phyloP scores from a whole-genome alignment of 2,329 filamentous ascomycete species.

The Ilyonectria robusta region DNA sequence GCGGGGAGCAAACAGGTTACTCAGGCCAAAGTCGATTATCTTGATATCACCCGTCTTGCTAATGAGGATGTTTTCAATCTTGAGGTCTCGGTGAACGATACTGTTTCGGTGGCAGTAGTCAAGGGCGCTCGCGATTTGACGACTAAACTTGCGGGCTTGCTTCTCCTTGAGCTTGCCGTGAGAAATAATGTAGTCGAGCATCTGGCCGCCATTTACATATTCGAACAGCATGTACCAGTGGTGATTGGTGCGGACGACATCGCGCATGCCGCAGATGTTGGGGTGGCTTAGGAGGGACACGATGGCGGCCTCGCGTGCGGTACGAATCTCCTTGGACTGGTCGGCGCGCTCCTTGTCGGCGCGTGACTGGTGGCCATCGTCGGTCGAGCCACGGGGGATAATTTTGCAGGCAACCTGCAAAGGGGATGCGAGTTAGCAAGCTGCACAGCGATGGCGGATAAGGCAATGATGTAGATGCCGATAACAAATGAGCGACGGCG shows the following conservation, averaged over 20 bases:
- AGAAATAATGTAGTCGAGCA: constrained; percentile 99
- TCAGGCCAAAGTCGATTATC: constrained; percentile 98
- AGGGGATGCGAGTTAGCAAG: constrained; percentile 32
- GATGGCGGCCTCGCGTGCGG: constrained; percentile 94
- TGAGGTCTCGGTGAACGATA: constrained; percentile 96
- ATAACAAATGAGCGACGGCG: constrained; percentile 6
- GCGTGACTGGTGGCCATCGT: constrained; percentile 81
- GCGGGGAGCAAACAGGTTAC: constrained; percentile 92
- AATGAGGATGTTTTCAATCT: constrained; percentile 99
- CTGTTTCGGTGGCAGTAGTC: constrained; percentile 99
- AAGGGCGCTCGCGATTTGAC: constrained; percentile 95
- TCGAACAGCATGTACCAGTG: constrained; percentile 99
- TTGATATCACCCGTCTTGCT: constrained; percentile 99
- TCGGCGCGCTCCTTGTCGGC: constrained; percentile 90
- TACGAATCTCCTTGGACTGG: constrained; percentile 96
- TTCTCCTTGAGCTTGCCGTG: constrained; percentile 98
- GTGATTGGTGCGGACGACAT: constrained; percentile 95
- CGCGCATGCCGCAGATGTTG: constrained; percentile 95
- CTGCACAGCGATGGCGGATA: constrained; percentile 19
- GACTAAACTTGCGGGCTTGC: constrained; percentile 96
- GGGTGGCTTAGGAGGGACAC: constrained; percentile 95
- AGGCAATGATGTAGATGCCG: constrained; percentile 1
- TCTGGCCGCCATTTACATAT: constrained; percentile 98
- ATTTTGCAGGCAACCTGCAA: constrained; percentile 92
- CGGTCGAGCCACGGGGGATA: constrained; percentile 89